Evolutionary conservation across 1,139 yeast genomes (phyloP).

Genomic region (Diutina sp.): DNA sequence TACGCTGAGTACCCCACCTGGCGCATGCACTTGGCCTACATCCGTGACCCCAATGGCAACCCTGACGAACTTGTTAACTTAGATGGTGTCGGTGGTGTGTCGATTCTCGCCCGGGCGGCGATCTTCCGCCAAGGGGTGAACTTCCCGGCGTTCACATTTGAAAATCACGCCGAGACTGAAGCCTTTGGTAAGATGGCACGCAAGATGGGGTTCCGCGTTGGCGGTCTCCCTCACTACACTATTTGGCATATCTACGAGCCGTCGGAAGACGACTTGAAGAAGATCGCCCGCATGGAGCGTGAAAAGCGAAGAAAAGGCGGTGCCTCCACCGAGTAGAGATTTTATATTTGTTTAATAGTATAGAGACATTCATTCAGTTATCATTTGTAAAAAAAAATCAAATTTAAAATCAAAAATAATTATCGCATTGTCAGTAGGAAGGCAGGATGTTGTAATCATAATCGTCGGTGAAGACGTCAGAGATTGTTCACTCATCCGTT

Average conservation of each 20-base stretch:
- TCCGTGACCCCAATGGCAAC: constrained; percentile 52
- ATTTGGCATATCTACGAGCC: constrained; percentile 86
- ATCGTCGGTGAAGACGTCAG: constrained; percentile 2
- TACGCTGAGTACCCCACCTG: constrained; percentile 85
- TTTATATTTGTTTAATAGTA: neutral
- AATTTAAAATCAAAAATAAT: neutral
- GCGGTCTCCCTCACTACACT: constrained; percentile 83
- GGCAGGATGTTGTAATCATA: constrained; percentile 2
- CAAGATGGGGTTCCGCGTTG: constrained; percentile 67
- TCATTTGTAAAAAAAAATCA: neutral
- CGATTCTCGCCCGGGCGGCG: constrained; percentile 69
- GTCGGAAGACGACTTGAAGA: constrained; percentile 77
- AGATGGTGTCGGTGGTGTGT: constrained; percentile 89
- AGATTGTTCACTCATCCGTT: constrained; percentile 3
- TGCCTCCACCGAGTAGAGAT: neutral
- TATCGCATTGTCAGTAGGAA: neutral
- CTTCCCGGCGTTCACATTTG: constrained; percentile 81
- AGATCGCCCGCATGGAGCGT: constrained; percentile 48
- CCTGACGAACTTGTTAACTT: constrained; percentile 55
- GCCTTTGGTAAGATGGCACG: constrained; percentile 85
- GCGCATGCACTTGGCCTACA: constrained; percentile 72
- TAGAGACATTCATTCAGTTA: neutral
- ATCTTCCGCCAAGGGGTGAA: constrained; percentile 76
- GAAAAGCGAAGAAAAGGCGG: constrained; percentile 1
- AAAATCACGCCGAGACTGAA: constrained; percentile 86